Conservation (phyloP, 352 stramenopile species). For the Blastocystis sp. region DNA sequence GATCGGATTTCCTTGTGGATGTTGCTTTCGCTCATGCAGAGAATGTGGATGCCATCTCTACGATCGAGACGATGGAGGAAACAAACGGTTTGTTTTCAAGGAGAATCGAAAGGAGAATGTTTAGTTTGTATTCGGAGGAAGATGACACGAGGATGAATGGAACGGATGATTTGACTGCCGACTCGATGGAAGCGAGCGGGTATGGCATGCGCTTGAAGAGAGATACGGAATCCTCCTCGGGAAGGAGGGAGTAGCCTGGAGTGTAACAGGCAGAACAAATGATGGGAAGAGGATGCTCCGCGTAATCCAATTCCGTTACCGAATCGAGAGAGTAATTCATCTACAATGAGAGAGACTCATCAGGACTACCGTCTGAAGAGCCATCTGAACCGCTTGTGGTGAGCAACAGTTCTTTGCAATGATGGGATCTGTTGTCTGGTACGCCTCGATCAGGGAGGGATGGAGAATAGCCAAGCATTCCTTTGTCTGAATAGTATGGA, state of each 20-base stretch:
- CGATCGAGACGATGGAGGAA: not conserved
- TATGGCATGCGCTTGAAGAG: slow-evolving; percentile 13
- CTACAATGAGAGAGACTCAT: not conserved
- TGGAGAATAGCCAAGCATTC: not conserved
- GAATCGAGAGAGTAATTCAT: not conserved
- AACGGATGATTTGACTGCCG: not conserved
- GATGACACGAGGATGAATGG: not conserved
- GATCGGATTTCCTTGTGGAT: slow-evolving; percentile 11
- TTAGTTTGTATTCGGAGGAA: slow-evolving; percentile 26
- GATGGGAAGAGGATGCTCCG: too few relatives aligned
- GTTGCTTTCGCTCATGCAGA: slow-evolving; percentile 19
- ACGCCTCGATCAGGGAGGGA: not conserved
- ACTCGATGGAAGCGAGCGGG: not conserved
- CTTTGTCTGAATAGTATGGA: not conserved
- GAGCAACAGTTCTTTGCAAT: not conserved
- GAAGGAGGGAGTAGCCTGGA: not conserved
- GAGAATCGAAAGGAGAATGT: slow-evolving; percentile 2
- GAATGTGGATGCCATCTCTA: not conserved
- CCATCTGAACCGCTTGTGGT: not conserved
- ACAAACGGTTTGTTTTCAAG: not conserved
- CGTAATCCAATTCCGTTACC: not conserved
- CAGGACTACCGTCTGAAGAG: not conserved
- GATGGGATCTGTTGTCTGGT: not conserved
- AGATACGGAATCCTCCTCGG: not conserved
- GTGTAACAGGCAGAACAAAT: too few relatives aligned